Evolutionary conservation across 805 yeast species (phyloP).

Genomic region (Kuraishia borneana): DNA sequence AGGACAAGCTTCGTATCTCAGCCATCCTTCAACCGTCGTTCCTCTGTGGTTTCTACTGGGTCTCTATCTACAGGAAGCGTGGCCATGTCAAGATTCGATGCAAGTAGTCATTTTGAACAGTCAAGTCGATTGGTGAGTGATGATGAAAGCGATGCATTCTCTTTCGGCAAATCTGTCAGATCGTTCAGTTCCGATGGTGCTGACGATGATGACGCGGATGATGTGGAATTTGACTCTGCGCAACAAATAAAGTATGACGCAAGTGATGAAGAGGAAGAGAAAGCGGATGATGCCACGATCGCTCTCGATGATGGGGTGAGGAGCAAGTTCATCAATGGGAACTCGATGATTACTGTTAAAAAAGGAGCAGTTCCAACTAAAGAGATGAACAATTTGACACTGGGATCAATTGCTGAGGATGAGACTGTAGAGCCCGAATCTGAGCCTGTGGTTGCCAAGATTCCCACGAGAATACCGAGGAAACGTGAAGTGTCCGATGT

Average conservation of each 20-base stretch:
- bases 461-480: background rate
- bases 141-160: background rate
- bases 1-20: too few relatives aligned
- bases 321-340: background rate
- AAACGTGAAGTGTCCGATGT: background rate
- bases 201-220: slow-evolving; percentile 1
- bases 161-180: background rate
- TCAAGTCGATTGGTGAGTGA: background rate
- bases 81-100: background rate
- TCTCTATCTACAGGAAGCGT: background rate
- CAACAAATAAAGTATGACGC: background rate
- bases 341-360: background rate
- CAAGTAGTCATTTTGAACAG: background rate
- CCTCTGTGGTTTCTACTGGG: background rate
- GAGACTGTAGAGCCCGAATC: slow-evolving; percentile 1
- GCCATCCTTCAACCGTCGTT: background rate
- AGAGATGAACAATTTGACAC: background rate
- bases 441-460: background rate
- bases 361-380: background rate
- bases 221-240: background rate
- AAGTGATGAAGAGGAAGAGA: background rate
- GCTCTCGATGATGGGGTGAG: background rate
- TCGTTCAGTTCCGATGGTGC: background rate
- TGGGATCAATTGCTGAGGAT: background rate
- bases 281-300: background rate